Evolutionary conservation across 768 basidiomycete species (phyloP).

Genomic region (Chalciporus chontae): DNA sequence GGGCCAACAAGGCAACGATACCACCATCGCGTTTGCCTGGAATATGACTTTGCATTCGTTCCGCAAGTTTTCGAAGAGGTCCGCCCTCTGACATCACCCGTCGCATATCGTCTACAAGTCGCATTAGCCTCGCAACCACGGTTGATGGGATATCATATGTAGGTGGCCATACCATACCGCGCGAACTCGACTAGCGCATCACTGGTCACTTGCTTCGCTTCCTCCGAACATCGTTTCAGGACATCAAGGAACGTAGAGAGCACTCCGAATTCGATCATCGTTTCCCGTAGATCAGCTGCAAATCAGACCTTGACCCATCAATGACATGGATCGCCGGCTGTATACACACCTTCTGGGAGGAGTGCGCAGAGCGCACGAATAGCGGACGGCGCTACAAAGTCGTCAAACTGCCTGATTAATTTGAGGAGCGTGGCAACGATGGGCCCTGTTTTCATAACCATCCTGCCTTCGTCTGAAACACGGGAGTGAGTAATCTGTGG

Average conservation of each 20-base stretch:
- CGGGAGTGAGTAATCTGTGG: neutral
- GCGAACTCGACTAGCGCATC: slow-evolving; percentile 15
- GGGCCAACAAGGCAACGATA: slow-evolving; percentile 13
- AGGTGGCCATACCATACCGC: slow-evolving; percentile 12
- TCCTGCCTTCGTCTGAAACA: slow-evolving; percentile 5
- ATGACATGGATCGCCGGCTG: neutral
- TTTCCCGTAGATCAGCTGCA: slow-evolving; percentile 17
- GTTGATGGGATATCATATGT: neutral
- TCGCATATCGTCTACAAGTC: slow-evolving; percentile 10
- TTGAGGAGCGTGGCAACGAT: slow-evolving; percentile 17
- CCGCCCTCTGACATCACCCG: slow-evolving; percentile 2
- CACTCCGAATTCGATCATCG: slow-evolving; percentile 15
- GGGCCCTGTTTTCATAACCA: slow-evolving; percentile 1
- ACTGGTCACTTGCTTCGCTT: slow-evolving; percentile 14
- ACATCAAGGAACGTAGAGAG: slow-evolving; percentile 18
- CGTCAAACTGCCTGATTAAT: slow-evolving; percentile 20
- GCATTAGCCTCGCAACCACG: neutral
- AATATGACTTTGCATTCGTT: slow-evolving; percentile 5
- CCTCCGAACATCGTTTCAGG: slow-evolving; percentile 19
- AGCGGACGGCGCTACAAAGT: slow-evolving; percentile 29
- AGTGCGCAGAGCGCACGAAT: slow-evolving; percentile 23
- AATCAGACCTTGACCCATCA: neutral
- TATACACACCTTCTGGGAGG: slow-evolving; percentile 21
- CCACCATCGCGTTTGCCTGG: slow-evolving; percentile 16
- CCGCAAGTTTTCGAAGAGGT: slow-evolving; percentile 13